Evolutionary conservation across 306 rosid species (phyloP).

Genomic region (Prosopis cineraria): DNA sequence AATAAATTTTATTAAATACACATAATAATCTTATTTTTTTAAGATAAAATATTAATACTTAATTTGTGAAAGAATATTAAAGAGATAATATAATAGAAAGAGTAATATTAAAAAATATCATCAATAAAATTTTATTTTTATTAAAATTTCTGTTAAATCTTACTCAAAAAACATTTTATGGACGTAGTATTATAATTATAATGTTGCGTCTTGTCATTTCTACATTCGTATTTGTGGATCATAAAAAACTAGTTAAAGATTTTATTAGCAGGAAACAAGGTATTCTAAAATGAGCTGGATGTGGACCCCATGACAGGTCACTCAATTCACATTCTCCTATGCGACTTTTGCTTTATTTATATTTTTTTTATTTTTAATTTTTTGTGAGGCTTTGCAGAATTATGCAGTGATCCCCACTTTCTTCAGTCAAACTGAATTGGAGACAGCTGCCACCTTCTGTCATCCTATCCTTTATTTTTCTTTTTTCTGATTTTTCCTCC

Average conservation of each 20-base stretch:
- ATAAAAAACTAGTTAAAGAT: not conserved
- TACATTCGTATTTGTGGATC: not conserved
- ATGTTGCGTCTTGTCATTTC: too few relatives aligned
- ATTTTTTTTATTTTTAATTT: not conserved
- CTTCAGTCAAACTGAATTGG: not conserved
- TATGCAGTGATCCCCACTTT: not conserved
- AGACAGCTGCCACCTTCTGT: slow-evolving; percentile 2
- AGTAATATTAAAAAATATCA: too few relatives aligned
- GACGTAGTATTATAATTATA: too few relatives aligned
- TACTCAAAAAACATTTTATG: too few relatives aligned
- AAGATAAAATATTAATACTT: too few relatives aligned
- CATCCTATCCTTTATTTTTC: not conserved
- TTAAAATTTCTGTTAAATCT: too few relatives aligned
- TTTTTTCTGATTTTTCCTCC: too few relatives aligned
- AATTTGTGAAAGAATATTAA: too few relatives aligned
- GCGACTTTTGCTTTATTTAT: slow-evolving; percentile 3
- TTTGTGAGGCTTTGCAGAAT: not conserved
- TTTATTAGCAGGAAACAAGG: not conserved
- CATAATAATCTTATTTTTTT: too few relatives aligned
- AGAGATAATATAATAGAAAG: too few relatives aligned
- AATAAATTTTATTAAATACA: too few relatives aligned
- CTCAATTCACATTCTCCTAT: not conserved
- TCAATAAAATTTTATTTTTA: too few relatives aligned
- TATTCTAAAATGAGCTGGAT: slow-evolving; percentile 4
- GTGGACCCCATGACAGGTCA: slow-evolving; percentile 7